A percentile compares a stretch with the other conserved stretches of the same genome.
These are phyloP conservation scores for Alternaria dauci DNA, from an alignment of 2,329 filamentous ascomycete species.

Conservation along the genomic window DNA sequence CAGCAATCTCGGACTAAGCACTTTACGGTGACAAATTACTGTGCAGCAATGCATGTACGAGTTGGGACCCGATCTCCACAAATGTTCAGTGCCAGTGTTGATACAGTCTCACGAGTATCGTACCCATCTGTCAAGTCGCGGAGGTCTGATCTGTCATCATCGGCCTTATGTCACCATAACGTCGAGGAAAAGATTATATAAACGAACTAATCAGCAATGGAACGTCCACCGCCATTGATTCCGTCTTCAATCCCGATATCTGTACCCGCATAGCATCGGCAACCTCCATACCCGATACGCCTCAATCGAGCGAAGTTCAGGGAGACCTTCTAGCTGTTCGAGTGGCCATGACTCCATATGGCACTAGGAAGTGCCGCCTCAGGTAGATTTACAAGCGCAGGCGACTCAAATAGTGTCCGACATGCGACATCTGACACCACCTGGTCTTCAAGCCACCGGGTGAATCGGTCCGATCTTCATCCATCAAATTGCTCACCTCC, in stretches of 20 bases:
- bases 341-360: not conserved
- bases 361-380: not conserved
- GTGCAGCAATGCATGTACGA: not conserved
- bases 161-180: not conserved
- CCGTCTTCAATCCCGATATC: not conserved
- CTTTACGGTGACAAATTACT: conserved; percentile 12
- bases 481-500: not conserved
- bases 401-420: not conserved
- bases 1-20: not conserved
- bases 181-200: not conserved
- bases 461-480: not conserved
- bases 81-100: not conserved
- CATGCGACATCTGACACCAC: not conserved
- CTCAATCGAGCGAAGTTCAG: not conserved
- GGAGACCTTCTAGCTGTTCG: not conserved
- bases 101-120: not conserved
- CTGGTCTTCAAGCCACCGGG: not conserved
- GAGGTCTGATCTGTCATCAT: not conserved
- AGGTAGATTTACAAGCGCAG: not conserved
- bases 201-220: not conserved
- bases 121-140: not conserved
- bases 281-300: not conserved
- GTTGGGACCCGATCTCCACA: not conserved
- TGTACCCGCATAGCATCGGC: not conserved
- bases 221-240: not conserved